Conservation (phyloP, 768 basidiomycete species). For the Boletus rubropictus region DNA sequence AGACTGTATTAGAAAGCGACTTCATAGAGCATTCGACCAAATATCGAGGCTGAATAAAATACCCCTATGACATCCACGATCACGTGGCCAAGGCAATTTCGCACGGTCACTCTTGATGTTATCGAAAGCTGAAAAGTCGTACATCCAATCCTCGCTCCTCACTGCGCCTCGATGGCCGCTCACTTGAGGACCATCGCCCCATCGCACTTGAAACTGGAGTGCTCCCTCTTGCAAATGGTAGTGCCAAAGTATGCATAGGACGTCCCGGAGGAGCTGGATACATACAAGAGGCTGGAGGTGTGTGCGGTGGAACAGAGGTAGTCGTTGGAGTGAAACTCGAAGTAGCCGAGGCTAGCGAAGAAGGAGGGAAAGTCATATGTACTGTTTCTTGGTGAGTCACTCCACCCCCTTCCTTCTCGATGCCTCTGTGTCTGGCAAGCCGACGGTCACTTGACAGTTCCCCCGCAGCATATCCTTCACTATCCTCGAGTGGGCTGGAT, state of each 20-base stretch:
- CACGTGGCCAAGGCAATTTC: too few species aligned
- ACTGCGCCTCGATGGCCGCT: slow-evolving; percentile 73
- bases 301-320: slow-evolving; percentile 75
- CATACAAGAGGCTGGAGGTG: slow-evolving; percentile 52
- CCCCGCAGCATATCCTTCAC: slow-evolving; percentile 71
- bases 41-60: too few species aligned
- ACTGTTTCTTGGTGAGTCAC: slow-evolving; percentile 63
- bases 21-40: too few species aligned
- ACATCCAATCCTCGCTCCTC: slow-evolving; percentile 66
- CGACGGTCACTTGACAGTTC: slow-evolving; percentile 48
- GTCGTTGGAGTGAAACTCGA: slow-evolving; percentile 77
- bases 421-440: too few species aligned
- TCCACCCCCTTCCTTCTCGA: too few species aligned
- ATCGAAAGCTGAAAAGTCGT: slow-evolving; percentile 73
- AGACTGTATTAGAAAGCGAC: too few species aligned
- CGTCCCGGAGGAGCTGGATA: too few species aligned
- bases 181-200: slow-evolving; percentile 57
- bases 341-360: slow-evolving; percentile 48
- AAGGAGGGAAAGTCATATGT: slow-evolving; percentile 59
- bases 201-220: slow-evolving; percentile 74
- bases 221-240: slow-evolving; percentile 79
- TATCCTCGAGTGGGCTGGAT: slow-evolving; percentile 58
- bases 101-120: background rate
- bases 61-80: too few species aligned
- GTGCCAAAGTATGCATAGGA: slow-evolving; percentile 61